phyloP scores from a whole-genome alignment of 1,139 yeast genomes.

The Kurtzmaniella quercitrusa region DNA sequence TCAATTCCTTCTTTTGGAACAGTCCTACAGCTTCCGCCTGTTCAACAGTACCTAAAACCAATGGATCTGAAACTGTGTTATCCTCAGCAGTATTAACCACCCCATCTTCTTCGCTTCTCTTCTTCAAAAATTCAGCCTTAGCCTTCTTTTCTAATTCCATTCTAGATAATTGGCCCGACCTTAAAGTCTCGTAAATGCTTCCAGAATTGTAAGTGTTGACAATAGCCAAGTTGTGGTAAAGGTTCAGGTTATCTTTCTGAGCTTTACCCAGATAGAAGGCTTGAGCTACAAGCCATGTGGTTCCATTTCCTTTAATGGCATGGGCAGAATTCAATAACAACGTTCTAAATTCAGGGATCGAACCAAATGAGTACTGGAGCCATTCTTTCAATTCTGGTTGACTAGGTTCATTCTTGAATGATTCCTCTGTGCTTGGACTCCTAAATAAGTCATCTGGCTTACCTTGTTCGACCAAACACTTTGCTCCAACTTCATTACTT shows the following conservation, averaged over 20 bases:
- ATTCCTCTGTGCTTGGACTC: constrained; percentile 33
- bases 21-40: constrained; percentile 39
- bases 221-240: constrained; percentile 49
- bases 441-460: constrained; percentile 32
- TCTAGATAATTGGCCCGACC: constrained; percentile 47
- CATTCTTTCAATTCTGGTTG: constrained; percentile 36
- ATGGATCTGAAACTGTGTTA: constrained; percentile 11
- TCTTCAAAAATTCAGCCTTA: constrained; percentile 23
- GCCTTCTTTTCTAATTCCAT: constrained; percentile 33
- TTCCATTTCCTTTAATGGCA: constrained; percentile 71
- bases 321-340: constrained; percentile 57
- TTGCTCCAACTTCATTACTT: constrained; percentile 4
- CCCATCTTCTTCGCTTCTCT: constrained; percentile 15
- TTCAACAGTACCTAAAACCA: constrained; percentile 35
- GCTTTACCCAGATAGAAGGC: constrained; percentile 24
- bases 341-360: constrained; percentile 62
- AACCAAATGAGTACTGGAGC: constrained; percentile 60
- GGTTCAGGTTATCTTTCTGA: constrained; percentile 19
- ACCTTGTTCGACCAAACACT: constrained; percentile 14
- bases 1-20: constrained; percentile 39
- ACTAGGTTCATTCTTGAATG: constrained; percentile 33
- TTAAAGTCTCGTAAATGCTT: constrained; percentile 51
- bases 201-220: constrained; percentile 78
- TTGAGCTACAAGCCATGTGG: constrained; percentile 69
- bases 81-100: constrained; percentile 9